Conservation (phyloP, 768 basidiomycete genomes). For the Cystofilobasidium ferigula region DNA sequence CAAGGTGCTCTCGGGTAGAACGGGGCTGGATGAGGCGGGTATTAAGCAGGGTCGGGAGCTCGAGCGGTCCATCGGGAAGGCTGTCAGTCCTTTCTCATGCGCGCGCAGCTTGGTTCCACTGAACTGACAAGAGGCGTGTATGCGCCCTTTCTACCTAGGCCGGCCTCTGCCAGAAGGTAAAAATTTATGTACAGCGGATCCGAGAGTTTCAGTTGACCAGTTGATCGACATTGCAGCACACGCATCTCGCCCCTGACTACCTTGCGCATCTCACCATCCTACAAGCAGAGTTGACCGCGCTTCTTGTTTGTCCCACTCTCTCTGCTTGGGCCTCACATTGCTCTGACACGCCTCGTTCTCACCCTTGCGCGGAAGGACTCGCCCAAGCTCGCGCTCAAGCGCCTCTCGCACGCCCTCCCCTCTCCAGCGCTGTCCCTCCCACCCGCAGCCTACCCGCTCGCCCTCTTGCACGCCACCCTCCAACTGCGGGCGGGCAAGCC, state of each 20-base stretch:
- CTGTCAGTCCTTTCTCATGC: slow-evolving; percentile 5
- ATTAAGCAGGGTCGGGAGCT: slow-evolving; percentile 4
- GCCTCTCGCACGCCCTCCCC: not conserved
- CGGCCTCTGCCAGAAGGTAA: slow-evolving; percentile 16
- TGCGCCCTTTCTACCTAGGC: not conserved
- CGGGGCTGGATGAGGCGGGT: not conserved
- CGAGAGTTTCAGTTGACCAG: too few relatives aligned
- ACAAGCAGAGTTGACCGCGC: slow-evolving; percentile 1
- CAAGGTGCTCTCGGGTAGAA: not conserved
- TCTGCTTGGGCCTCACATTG: not conserved
- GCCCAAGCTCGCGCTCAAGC: slow-evolving; percentile 19
- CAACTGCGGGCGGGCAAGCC: slow-evolving; percentile 9
- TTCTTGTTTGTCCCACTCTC: not conserved
- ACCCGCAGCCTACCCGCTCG: not conserved
- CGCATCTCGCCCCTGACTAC: slow-evolving; percentile 2
- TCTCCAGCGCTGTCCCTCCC: not conserved
- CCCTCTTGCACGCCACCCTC: not conserved
- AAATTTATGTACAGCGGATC: too few relatives aligned
- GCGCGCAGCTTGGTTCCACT: too few relatives aligned
- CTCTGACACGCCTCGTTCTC: not conserved
- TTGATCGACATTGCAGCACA: too few relatives aligned
- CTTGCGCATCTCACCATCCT: slow-evolving; percentile 1
- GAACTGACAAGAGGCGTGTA: not conserved
- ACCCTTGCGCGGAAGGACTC: not conserved
- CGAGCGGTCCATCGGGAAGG: slow-evolving; percentile 8